Evolutionary conservation across 106 monocot genomes (phyloP).

Genomic region (Allium sativum): DNA sequence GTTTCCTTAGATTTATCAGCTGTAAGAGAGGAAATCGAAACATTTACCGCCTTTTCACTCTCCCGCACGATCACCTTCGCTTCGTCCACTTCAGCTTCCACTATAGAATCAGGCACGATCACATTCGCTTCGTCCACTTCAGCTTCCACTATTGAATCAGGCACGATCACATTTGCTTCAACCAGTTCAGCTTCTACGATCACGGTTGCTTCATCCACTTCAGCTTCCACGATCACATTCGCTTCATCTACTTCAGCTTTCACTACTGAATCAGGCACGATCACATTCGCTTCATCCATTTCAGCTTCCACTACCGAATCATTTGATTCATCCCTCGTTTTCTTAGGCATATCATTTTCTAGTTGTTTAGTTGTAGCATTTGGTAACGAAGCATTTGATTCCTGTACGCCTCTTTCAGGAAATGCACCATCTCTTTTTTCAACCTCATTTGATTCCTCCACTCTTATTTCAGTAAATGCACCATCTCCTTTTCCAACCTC

Average conservation of each 20-base stretch:
- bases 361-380: not conserved
- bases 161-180: too few species aligned
- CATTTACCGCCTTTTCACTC: not conserved
- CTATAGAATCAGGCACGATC: too few species aligned
- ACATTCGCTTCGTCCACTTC: too few species aligned
- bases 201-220: too few species aligned
- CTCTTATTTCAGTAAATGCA: too few species aligned
- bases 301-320: not conserved
- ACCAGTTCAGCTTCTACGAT: too few species aligned
- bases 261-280: too few species aligned
- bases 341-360: not conserved
- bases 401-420: not conserved
- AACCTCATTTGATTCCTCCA: not conserved
- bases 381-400: not conserved
- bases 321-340: not conserved
- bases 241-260: too few species aligned
- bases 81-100: too few species aligned
- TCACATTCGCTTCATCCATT: not conserved
- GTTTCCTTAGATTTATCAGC: conserved; percentile 5
- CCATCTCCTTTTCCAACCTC: not conserved
- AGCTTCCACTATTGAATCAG: too few species aligned
- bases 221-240: too few species aligned
- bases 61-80: not conserved
- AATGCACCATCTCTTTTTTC: not conserved
- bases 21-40: not conserved